A percentile compares a stretch with the other conserved stretches of the same genome.
These are phyloP conservation scores for Plantago elongata DNA, from an alignment of 257 asterid species.

Conservation along the genomic window DNA sequence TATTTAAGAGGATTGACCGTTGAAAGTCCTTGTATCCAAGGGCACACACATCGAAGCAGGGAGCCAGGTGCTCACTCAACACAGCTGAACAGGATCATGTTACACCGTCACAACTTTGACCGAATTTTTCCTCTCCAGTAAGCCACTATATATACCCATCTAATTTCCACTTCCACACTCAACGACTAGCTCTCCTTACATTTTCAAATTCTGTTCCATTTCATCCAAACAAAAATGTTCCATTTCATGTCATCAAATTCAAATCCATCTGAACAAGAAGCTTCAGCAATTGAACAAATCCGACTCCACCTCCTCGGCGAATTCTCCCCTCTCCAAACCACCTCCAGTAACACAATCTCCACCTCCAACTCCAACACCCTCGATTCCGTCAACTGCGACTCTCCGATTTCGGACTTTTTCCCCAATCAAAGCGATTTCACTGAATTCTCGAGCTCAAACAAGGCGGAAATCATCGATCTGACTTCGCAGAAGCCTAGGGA, in stretches of 20 bases:
- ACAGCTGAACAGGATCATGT: neutral
- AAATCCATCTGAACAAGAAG: constrained; percentile 14
- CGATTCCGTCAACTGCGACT: constrained; percentile 1
- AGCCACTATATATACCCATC: neutral
- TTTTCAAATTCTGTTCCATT: no score
- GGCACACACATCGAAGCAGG: constrained; percentile 6
- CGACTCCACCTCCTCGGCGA: constrained; percentile 42
- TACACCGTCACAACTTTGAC: neutral
- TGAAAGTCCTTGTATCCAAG: constrained; percentile 5
- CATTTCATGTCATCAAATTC: constrained; percentile 17
- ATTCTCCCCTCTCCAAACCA: constrained; percentile 12
- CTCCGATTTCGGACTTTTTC: neutral
- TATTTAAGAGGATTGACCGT: neutral
- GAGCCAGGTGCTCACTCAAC: constrained; percentile 3
- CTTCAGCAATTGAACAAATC: constrained; percentile 33
- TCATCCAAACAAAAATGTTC: neutral
- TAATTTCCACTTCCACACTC: neutral
- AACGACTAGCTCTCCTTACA: no score
- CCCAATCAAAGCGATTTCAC: neutral
- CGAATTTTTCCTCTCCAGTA: neutral
- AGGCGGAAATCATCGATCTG: neutral
- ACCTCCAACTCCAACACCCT: constrained; percentile 6
- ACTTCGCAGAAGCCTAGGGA: neutral
- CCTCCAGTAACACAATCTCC: neutral
- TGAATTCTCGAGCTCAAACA: no score